A percentile compares a stretch with the other conserved stretches of the same genome.
Conservation (phyloP, 345 rosid genomes). For the Stellera chamaejasme region DNA sequence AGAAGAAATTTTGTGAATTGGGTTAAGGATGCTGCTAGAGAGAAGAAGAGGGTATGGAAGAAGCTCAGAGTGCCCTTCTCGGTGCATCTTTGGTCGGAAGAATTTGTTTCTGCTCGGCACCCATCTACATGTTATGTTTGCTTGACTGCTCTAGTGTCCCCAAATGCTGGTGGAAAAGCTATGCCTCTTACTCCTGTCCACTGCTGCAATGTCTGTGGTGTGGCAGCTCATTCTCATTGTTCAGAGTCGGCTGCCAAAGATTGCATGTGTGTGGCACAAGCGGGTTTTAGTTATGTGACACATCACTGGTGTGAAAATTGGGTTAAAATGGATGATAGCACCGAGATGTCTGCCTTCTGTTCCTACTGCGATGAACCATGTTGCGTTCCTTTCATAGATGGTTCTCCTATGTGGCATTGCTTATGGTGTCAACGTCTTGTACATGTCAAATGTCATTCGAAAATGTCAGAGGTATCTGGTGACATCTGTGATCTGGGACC, state of each 20-base stretch:
- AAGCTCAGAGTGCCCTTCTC: conserved; percentile 49
- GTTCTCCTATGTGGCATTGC: conserved; percentile 69
- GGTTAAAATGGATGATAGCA: conserved; percentile 51
- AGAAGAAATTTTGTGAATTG: conserved; percentile 41
- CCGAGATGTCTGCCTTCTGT: conserved; percentile 56
- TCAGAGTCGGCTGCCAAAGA: conserved; percentile 53
- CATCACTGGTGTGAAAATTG: conserved; percentile 72
- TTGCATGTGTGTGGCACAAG: conserved; percentile 61
- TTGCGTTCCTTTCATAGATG: conserved; percentile 56
- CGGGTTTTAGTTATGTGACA: conserved; percentile 38
- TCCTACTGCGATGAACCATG: conserved; percentile 62
- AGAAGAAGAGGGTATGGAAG: conserved; percentile 49
- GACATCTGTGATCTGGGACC: conserved; percentile 59
- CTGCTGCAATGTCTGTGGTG: conserved; percentile 53
- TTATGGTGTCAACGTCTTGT: conserved; percentile 66
- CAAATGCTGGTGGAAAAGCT: conserved; percentile 28
- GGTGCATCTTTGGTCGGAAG: conserved; percentile 51
- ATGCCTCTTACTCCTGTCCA: conserved; percentile 34
- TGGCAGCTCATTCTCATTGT: conserved; percentile 56
- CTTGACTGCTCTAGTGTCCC: conserved; percentile 34
- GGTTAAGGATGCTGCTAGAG: conserved; percentile 59
- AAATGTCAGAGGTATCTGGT: conserved; percentile 55
- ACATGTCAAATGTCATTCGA: conserved; percentile 56
- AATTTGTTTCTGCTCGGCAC: conserved; percentile 31
- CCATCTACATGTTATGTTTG: conserved; percentile 63